Evolutionary conservation across 2,329 filamentous ascomycete species (phyloP).

Genomic region (Beauveria australis): DNA sequence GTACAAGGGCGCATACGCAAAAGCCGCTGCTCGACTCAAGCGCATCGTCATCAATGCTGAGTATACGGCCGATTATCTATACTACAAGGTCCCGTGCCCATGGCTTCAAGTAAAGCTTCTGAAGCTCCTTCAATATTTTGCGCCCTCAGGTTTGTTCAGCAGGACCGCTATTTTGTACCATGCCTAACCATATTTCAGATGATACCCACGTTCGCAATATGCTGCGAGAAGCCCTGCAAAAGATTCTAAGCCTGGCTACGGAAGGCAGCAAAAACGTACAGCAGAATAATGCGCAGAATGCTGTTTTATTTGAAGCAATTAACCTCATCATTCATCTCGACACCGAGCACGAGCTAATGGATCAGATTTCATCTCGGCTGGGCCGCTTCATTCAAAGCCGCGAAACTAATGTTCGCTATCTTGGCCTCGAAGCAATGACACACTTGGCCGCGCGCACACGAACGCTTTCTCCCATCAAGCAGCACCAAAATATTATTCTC

Average conservation of each 20-base stretch:
- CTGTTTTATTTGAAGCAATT: slow-evolving; percentile 95
- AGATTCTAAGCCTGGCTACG: slow-evolving; percentile 83
- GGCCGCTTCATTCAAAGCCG: slow-evolving; percentile 95
- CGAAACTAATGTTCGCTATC: slow-evolving; percentile 94
- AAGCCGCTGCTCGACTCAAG: slow-evolving; percentile 83
- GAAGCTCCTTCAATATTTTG: slow-evolving; percentile 88
- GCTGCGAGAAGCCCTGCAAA: slow-evolving; percentile 84
- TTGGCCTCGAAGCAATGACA: slow-evolving; percentile 95
- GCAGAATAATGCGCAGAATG: slow-evolving; percentile 98
- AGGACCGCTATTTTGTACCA: slow-evolving; percentile 4
- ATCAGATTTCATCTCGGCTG: slow-evolving; percentile 83
- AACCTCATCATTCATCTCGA: slow-evolving; percentile 97
- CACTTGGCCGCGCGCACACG: slow-evolving; percentile 91
- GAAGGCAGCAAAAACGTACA: slow-evolving; percentile 97
- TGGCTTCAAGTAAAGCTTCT: slow-evolving; percentile 97
- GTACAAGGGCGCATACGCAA: slow-evolving; percentile 90
- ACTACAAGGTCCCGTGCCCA: slow-evolving; percentile 98
- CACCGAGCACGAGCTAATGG: slow-evolving; percentile 89
- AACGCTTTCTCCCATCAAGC: slow-evolving; percentile 93
- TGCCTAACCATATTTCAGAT: slow-evolving; percentile 43
- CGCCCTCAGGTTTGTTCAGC: slow-evolving; percentile 66
- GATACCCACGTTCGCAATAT: slow-evolving; percentile 87
- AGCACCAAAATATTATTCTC: slow-evolving; percentile 93
- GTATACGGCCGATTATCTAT: slow-evolving; percentile 83
- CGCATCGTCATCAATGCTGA: slow-evolving; percentile 86